phyloP scores from a whole-genome alignment of 257 asterid species.

The Solanum lycopersicoides region DNA sequence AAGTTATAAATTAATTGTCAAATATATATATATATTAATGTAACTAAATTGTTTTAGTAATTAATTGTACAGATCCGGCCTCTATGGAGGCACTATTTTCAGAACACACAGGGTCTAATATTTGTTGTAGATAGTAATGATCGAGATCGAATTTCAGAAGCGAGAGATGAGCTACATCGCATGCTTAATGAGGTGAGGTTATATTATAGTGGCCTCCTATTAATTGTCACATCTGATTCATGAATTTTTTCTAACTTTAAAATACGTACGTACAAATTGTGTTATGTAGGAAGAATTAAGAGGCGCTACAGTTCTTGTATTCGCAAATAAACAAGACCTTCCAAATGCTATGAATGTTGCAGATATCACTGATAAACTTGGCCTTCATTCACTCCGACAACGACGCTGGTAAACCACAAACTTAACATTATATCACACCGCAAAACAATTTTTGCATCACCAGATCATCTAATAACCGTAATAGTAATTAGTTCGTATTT shows the following conservation, averaged over 20 bases:
- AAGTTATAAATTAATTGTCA: background rate
- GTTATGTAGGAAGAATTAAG: constrained; percentile 26
- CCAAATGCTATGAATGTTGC: constrained; percentile 33
- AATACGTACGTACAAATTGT: background rate
- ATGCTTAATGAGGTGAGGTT: constrained; percentile 26
- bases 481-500: background rate
- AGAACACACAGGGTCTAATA: constrained; percentile 39
- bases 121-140: constrained; percentile 44
- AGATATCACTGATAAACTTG: constrained; percentile 35
- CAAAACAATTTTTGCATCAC: background rate
- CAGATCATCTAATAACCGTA: background rate
- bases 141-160: constrained; percentile 30
- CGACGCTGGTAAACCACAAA: constrained; percentile 22
- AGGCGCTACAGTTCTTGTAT: constrained; percentile 24
- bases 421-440: background rate
- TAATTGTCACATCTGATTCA: background rate
- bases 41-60: background rate
- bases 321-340: constrained; percentile 42
- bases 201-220: background rate
- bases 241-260: rapidly evolving
- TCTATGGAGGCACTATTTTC: constrained; percentile 37
- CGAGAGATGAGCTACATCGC: constrained; percentile 38
- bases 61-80: constrained; percentile 24
- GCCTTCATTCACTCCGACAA: constrained; percentile 25
- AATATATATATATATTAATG: background rate